Conservation (phyloP, 1,284 basidiomycete genomes). For the Amanita bisporigera region DNA sequence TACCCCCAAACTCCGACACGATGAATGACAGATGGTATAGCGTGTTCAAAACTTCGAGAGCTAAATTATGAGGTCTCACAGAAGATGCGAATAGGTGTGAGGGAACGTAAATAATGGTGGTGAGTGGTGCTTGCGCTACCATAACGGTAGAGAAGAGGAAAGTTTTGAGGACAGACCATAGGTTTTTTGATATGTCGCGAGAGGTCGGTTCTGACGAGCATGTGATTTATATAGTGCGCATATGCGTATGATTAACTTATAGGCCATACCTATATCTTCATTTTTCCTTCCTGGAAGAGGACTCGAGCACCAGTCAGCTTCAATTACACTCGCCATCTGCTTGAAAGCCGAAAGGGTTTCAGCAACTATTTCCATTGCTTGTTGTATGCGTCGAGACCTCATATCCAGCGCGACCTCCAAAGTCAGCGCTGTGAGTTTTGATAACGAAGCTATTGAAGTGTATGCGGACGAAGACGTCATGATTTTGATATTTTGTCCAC, state of each 20-base stretch:
- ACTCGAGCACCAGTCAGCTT: slow-evolving; percentile 58
- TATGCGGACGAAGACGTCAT: slow-evolving; percentile 53
- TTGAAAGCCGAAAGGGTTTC: slow-evolving; percentile 49
- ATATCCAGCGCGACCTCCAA: slow-evolving; percentile 54
- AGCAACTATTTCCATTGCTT: slow-evolving; percentile 53
- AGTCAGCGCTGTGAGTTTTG: slow-evolving; percentile 55
- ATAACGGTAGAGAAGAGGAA: slow-evolving; percentile 71
- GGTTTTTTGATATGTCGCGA: slow-evolving; percentile 50
- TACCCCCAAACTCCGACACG: slow-evolving; percentile 74
- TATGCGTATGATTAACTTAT: background rate
- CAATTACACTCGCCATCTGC: slow-evolving; percentile 44
- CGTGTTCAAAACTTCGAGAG: slow-evolving; percentile 55
- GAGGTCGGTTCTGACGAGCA: slow-evolving; percentile 43
- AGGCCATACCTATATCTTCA: slow-evolving; percentile 48
- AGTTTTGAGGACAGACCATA: slow-evolving; percentile 73
- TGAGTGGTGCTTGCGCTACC: slow-evolving; percentile 67
- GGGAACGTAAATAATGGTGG: slow-evolving; percentile 57
- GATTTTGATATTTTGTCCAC: slow-evolving; percentile 20
- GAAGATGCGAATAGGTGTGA: slow-evolving; percentile 23
- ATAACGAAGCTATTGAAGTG: slow-evolving; percentile 56
- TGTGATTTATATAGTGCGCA: background rate
- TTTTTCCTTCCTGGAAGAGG: slow-evolving; percentile 48
- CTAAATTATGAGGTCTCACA: slow-evolving; percentile 50
- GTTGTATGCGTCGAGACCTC: slow-evolving; percentile 39
- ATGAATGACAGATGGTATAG: slow-evolving; percentile 72